A percentile compares a stretch with the other conserved stretches of the same genome.
phyloP scores from a whole-genome alignment of 2,329 filamentous ascomycete genomes.

The Akanthomyces muscarius region DNA sequence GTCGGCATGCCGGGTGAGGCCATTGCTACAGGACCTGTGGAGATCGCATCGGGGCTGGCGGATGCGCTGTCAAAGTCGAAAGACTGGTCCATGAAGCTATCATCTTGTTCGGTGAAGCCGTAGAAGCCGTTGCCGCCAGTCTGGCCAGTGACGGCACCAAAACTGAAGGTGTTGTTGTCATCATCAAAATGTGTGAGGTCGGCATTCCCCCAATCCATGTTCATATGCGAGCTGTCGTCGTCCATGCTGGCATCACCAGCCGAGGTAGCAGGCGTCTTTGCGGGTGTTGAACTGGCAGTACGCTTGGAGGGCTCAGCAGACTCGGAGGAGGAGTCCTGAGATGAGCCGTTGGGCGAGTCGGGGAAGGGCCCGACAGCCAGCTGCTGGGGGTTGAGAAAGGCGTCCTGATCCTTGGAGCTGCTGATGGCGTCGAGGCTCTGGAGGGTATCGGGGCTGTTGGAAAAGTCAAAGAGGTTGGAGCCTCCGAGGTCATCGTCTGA shows the following conservation, averaged over 20 bases:
- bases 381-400: slow-evolving; percentile 32
- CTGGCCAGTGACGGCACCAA: slow-evolving; percentile 27
- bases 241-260: slow-evolving; percentile 41
- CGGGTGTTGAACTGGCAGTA: slow-evolving; percentile 43
- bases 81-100: slow-evolving; percentile 44
- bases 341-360: slow-evolving; percentile 40
- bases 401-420: slow-evolving; percentile 27
- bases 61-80: slow-evolving; percentile 58
- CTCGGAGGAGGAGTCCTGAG: slow-evolving; percentile 49
- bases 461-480: slow-evolving; percentile 33
- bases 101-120: slow-evolving; percentile 32
- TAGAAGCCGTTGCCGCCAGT: slow-evolving; percentile 29
- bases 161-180: slow-evolving; percentile 36
- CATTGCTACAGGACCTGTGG: slow-evolving; percentile 29
- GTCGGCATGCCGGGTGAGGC: slow-evolving; percentile 42
- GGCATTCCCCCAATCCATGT: slow-evolving; percentile 41
- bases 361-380: slow-evolving; percentile 37
- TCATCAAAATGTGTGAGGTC: slow-evolving; percentile 34
- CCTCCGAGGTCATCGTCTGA: slow-evolving; percentile 35
- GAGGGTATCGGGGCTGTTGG: slow-evolving; percentile 36
- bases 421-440: slow-evolving; percentile 32
- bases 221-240: slow-evolving; percentile 36
- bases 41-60: slow-evolving; percentile 48
- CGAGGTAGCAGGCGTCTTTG: slow-evolving; percentile 38
- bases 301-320: slow-evolving; percentile 47